phyloP scores from a whole-genome alignment of 805 yeast genomes.

The Myxozyma melibiosi region DNA sequence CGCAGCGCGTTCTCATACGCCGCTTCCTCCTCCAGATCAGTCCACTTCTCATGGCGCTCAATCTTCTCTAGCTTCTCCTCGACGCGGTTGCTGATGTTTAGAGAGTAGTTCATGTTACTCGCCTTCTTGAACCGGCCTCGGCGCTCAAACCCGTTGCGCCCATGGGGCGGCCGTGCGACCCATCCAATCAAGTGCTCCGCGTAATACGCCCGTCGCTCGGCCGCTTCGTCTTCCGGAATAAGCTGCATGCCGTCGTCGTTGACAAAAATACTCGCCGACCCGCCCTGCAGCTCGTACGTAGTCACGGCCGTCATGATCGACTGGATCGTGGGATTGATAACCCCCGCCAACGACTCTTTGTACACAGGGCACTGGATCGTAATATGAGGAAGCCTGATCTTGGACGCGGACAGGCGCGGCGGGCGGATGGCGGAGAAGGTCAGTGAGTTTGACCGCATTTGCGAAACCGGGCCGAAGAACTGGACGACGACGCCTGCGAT shows the following conservation, averaged over 20 bases:
- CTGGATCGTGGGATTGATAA: slow-evolving; percentile 28
- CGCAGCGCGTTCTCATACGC: slow-evolving; percentile 21
- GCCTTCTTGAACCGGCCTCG: slow-evolving; percentile 30
- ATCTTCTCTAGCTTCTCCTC: slow-evolving; percentile 18
- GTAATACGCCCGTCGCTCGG: slow-evolving; percentile 15
- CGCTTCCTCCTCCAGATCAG: slow-evolving; percentile 16
- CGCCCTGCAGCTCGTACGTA: slow-evolving; percentile 31
- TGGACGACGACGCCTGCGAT: slow-evolving; percentile 16
- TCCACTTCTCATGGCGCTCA: slow-evolving; percentile 27
- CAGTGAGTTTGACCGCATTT: slow-evolving; percentile 17
- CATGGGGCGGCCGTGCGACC: slow-evolving; percentile 30
- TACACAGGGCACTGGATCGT: slow-evolving; percentile 31
- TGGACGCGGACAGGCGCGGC: slow-evolving; percentile 19
- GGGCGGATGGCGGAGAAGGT: slow-evolving; percentile 18
- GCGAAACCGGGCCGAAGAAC: slow-evolving; percentile 25
- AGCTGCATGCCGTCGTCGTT: slow-evolving; percentile 32
- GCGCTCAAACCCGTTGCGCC: slow-evolving; percentile 26
- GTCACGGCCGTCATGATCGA: slow-evolving; percentile 24
- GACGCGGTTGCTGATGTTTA: slow-evolving; percentile 23
- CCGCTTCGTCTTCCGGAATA: slow-evolving; percentile 21
- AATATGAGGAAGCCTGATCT: slow-evolving; percentile 22
- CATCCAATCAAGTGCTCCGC: slow-evolving; percentile 26
- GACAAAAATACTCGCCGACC: slow-evolving; percentile 26
- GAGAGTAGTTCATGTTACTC: slow-evolving; percentile 30
- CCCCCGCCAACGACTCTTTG: slow-evolving; percentile 27